These are phyloP conservation scores for Diaporthe capsici DNA, from an alignment of 2,329 filamentous ascomycete species.

Conservation along the genomic window DNA sequence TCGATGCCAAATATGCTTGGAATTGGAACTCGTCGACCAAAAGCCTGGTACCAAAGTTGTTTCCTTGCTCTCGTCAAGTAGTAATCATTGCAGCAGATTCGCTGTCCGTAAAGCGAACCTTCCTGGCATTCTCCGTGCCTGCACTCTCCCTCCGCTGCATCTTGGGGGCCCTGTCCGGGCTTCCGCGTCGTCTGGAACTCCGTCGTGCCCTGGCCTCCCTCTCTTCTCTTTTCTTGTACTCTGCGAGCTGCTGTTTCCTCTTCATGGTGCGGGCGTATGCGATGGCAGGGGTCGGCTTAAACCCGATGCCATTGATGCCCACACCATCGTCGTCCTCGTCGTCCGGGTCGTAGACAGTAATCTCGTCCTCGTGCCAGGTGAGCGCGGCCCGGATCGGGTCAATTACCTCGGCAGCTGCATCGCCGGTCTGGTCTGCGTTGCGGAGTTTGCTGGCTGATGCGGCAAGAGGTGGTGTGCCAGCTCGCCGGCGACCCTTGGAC, in stretches of 20 bases:
- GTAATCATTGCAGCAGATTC: conserved; percentile 47
- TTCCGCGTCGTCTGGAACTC: conserved; percentile 64
- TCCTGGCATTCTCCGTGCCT: conserved; percentile 44
- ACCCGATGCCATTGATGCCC: conserved; percentile 77
- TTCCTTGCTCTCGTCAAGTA: conserved; percentile 23
- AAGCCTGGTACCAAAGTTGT: neutral
- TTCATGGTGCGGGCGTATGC: conserved; percentile 70
- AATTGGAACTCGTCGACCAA: neutral
- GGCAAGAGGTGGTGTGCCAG: conserved; percentile 55
- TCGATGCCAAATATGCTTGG: neutral
- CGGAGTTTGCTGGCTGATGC: conserved; percentile 41
- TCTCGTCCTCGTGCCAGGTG: conserved; percentile 78
- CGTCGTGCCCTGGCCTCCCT: conserved; percentile 70
- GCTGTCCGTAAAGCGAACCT: conserved; percentile 58
- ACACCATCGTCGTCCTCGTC: conserved; percentile 77
- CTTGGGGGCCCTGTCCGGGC: conserved; percentile 46
- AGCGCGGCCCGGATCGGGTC: conserved; percentile 71
- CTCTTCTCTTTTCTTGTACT: conserved; percentile 73
- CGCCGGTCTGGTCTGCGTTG: conserved; percentile 46
- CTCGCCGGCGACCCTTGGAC: conserved; percentile 39
- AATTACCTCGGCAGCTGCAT: conserved; percentile 56
- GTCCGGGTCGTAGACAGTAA: conserved; percentile 75
- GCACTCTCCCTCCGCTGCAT: conserved; percentile 48
- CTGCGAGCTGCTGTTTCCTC: conserved; percentile 72
- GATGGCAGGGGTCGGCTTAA: conserved; percentile 73